These are phyloP conservation scores for Sporisorium graminicola DNA, from an alignment of 1,284 basidiomycete genomes.

Conservation along the genomic window DNA sequence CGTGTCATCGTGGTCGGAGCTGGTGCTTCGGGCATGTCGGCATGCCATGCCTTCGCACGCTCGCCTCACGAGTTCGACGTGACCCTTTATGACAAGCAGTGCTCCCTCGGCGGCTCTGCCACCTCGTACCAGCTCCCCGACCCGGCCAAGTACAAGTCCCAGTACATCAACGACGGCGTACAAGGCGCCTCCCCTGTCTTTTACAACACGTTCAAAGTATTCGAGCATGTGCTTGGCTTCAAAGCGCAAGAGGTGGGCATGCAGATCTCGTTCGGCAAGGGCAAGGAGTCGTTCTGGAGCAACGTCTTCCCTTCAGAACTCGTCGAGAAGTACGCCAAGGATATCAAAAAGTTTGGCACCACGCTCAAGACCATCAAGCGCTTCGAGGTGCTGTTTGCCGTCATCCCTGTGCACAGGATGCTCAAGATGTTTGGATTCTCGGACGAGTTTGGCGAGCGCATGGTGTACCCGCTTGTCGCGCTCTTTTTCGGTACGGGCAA, in stretches of 20 bases:
- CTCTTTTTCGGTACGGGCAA: slow-evolving; percentile 78
- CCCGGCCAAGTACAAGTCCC: slow-evolving; percentile 55
- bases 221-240: slow-evolving; percentile 60
- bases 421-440: slow-evolving; percentile 61
- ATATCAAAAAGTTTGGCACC: slow-evolving; percentile 64
- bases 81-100: slow-evolving; percentile 61
- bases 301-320: slow-evolving; percentile 65
- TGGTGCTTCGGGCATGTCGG: slow-evolving; percentile 59
- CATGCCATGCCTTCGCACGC: slow-evolving; percentile 58
- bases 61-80: slow-evolving; percentile 57
- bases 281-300: slow-evolving; percentile 59
- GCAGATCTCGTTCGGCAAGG: slow-evolving; percentile 67
- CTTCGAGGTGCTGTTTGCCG: slow-evolving; percentile 62
- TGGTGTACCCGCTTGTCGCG: slow-evolving; percentile 76
- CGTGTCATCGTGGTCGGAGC: slow-evolving; percentile 63
- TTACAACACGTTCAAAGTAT: slow-evolving; percentile 65
- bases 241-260: slow-evolving; percentile 58
- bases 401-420: slow-evolving; percentile 62
- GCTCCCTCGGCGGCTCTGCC: slow-evolving; percentile 59
- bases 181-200: slow-evolving; percentile 63
- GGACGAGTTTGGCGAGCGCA: slow-evolving; percentile 74
- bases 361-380: slow-evolving; percentile 63
- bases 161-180: slow-evolving; percentile 67
- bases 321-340: slow-evolving; percentile 54
- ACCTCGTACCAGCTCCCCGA: slow-evolving; percentile 63